These are phyloP conservation scores for Diplodia scrobiculata DNA, from an alignment of 2,329 filamentous ascomycete genomes.

Conservation along the genomic window DNA sequence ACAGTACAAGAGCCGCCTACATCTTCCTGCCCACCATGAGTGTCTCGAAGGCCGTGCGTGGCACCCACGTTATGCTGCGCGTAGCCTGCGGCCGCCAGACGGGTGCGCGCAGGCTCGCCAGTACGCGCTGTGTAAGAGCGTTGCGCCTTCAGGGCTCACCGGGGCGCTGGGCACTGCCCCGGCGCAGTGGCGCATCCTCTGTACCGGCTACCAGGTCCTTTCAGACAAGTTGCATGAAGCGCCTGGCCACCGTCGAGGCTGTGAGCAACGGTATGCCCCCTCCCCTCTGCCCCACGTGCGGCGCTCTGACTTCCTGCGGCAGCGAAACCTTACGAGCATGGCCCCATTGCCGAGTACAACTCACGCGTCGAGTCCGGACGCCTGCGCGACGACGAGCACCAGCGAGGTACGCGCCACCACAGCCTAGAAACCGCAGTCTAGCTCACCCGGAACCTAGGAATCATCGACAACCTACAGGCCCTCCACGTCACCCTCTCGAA, in stretches of 20 bases:
- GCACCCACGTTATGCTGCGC: constrained; percentile 8
- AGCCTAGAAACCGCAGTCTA: not conserved
- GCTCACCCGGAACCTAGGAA: constrained; percentile 56
- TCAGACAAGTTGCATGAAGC: constrained; percentile 9
- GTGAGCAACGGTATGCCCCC: constrained; percentile 20
- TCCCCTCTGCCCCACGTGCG: not conserved
- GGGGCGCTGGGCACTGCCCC: constrained; percentile 23
- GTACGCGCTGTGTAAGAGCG: not conserved
- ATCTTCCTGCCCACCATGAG: constrained; percentile 2
- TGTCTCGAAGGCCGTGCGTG: constrained; percentile 20
- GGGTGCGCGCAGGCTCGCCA: constrained; percentile 11
- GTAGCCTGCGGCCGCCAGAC: constrained; percentile 6
- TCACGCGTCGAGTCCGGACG: constrained; percentile 71
- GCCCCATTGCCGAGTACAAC: constrained; percentile 88
- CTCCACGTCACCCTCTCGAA: constrained; percentile 77
- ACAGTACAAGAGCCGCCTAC: not conserved
- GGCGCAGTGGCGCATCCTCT: constrained; percentile 8
- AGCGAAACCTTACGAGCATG: constrained; percentile 41
- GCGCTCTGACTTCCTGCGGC: not conserved
- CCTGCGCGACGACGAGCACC: constrained; percentile 84
- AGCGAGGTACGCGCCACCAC: constrained; percentile 65
- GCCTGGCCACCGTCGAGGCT: constrained; percentile 20
- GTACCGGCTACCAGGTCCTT: constrained; percentile 13
- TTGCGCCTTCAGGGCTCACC: constrained; percentile 24
- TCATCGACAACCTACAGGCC: constrained; percentile 86